phyloP scores from a whole-genome alignment of 78 protist species.

The Dictyostelium brefeldianum region DNA sequence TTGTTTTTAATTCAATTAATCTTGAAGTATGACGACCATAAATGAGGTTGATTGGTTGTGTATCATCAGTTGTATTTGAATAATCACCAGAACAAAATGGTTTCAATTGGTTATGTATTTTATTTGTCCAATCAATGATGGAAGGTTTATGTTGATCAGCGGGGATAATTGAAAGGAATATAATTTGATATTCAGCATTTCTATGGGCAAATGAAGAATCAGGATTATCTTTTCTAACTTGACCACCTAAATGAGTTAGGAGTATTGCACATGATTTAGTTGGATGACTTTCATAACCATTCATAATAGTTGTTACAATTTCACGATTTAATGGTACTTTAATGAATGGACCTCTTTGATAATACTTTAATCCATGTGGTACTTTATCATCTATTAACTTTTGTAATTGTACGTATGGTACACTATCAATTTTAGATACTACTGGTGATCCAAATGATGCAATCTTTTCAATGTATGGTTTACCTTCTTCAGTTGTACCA shows the following conservation, averaged over 20 bases:
- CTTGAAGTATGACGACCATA: not conserved
- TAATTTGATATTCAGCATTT: not conserved
- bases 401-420: conserved; percentile 21
- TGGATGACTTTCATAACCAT: conserved; percentile 5
- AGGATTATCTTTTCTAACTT: not conserved
- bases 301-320: not conserved
- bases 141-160: not conserved
- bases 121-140: not conserved
- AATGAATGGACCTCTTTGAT: conserved; percentile 42
- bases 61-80: conserved; percentile 5
- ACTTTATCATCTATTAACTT: conserved; percentile 17
- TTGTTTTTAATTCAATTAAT: conserved; percentile 23
- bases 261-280: conserved; percentile 30
- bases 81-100: not conserved
- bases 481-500: not conserved
- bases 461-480: not conserved
- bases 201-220: not conserved
- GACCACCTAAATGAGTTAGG: conserved; percentile 27
- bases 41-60: not conserved
- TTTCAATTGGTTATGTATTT: not conserved
- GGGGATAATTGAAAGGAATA: conserved; percentile 3
- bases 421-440: not conserved
- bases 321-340: not conserved
- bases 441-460: not conserved
- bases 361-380: conserved; percentile 16